These are phyloP conservation scores for Dactylellina drechsleri DNA, from an alignment of 2,329 filamentous ascomycete genomes.

Conservation along the genomic window DNA sequence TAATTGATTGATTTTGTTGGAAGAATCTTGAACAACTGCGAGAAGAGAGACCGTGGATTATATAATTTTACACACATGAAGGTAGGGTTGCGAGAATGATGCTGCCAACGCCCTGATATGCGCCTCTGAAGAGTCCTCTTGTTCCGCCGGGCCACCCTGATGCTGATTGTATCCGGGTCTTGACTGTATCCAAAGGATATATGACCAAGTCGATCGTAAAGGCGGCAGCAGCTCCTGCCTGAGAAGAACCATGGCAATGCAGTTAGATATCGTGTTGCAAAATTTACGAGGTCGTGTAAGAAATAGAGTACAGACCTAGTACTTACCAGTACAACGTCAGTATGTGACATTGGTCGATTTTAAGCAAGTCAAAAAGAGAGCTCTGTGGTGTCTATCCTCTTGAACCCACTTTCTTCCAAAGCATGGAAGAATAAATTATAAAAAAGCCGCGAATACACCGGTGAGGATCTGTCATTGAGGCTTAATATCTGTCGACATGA, in stretches of 20 bases:
- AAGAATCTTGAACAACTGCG: neutral
- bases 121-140: slow-evolving; percentile 73
- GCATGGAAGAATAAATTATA: too few species aligned
- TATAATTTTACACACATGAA: slow-evolving; percentile 69
- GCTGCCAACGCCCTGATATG: slow-evolving; percentile 89
- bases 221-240: slow-evolving; percentile 86
- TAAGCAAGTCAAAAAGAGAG: too few species aligned
- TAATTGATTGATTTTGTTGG: neutral
- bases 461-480: too few species aligned
- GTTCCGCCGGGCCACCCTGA: slow-evolving; percentile 71
- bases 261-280: too few species aligned
- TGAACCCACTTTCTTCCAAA: too few species aligned
- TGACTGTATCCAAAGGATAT: slow-evolving; percentile 88
- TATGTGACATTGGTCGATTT: slow-evolving; percentile 23
- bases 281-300: too few species aligned
- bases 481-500: too few species aligned
- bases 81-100: slow-evolving; percentile 88
- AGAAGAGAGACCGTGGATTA: neutral
- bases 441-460: too few species aligned
- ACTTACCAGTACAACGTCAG: slow-evolving; percentile 8
- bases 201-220: slow-evolving; percentile 86
- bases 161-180: slow-evolving; percentile 83
- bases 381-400: too few species aligned
- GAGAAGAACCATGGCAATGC: neutral
- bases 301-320: neutral